These are phyloP conservation scores for Fomitopsis serialis DNA, from an alignment of 768 basidiomycete species.

Conservation along the genomic window DNA sequence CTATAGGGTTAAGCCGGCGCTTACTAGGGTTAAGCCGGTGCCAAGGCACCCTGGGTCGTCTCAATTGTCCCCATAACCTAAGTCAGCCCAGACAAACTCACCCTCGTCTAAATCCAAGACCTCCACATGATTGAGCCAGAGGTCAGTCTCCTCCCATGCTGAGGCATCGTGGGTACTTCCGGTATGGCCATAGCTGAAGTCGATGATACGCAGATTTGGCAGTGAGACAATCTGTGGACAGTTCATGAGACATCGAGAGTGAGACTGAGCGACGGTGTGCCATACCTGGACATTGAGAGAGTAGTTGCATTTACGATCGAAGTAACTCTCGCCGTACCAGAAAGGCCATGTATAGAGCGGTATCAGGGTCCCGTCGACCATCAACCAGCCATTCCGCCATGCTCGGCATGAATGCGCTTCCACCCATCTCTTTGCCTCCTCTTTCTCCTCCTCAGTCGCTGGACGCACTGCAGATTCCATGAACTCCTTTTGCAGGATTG, in stretches of 20 bases:
- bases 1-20: too few species aligned
- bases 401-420: constrained; percentile 24
- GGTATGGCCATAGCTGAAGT: constrained; percentile 25
- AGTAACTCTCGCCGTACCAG: constrained; percentile 33
- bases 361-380: constrained; percentile 36
- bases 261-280: background rate
- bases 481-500: constrained; percentile 23
- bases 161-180: constrained; percentile 30
- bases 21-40: too few species aligned
- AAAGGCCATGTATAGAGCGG: constrained; percentile 26
- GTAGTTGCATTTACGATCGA: constrained; percentile 34
- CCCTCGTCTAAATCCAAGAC: constrained; percentile 16
- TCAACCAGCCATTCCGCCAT: constrained; percentile 32
- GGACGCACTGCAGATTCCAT: constrained; percentile 20
- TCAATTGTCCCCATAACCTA: too few species aligned
- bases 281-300: constrained; percentile 24
- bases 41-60: too few species aligned
- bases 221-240: constrained; percentile 20
- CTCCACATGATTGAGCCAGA: constrained; percentile 12
- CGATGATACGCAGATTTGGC: constrained; percentile 31
- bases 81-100: constrained; percentile 36
- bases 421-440: constrained; percentile 34
- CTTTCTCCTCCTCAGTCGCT: constrained; percentile 29
- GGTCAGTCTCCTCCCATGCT: constrained; percentile 21
- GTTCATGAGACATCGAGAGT: background rate